Conservation (phyloP, 257 asterid genomes). For the Osmanthus fragrans region DNA sequence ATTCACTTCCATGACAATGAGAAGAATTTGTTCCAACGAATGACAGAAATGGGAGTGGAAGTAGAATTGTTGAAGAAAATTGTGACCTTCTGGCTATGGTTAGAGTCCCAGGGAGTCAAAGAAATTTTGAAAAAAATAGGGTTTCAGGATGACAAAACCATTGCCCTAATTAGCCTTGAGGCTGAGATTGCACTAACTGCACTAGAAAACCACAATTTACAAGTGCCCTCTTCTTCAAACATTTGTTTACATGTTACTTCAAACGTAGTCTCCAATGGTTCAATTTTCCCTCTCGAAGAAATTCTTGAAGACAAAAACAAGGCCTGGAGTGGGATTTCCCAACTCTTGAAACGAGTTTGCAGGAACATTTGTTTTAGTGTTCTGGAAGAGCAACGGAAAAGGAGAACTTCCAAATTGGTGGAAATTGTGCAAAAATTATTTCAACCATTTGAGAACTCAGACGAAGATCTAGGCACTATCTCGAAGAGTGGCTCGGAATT, state of each 20-base stretch:
- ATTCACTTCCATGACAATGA: neutral
- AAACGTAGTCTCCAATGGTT: neutral
- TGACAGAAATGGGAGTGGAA: neutral
- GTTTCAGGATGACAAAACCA: neutral
- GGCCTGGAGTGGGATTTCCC: neutral
- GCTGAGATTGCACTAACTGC: neutral
- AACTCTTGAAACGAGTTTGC: neutral
- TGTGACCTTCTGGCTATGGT: slow-evolving; percentile 15
- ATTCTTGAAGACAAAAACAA: neutral
- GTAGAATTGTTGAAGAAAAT: neutral
- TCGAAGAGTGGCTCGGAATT: neutral
- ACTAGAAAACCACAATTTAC: neutral
- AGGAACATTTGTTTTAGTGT: neutral
- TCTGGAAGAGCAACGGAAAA: neutral
- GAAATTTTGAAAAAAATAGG: neutral
- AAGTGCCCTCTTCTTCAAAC: neutral
- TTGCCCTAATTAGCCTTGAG: neutral
- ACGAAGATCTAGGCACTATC: neutral
- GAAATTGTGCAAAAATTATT: neutral
- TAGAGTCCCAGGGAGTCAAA: neutral
- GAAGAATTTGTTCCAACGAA: neutral
- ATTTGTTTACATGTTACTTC: slow-evolving; percentile 1
- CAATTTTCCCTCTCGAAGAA: neutral
- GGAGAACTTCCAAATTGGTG: neutral
- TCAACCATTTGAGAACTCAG: neutral